These are phyloP conservation scores for Podaxis pistillaris DNA, from an alignment of 768 basidiomycete species.

Conservation along the genomic window DNA sequence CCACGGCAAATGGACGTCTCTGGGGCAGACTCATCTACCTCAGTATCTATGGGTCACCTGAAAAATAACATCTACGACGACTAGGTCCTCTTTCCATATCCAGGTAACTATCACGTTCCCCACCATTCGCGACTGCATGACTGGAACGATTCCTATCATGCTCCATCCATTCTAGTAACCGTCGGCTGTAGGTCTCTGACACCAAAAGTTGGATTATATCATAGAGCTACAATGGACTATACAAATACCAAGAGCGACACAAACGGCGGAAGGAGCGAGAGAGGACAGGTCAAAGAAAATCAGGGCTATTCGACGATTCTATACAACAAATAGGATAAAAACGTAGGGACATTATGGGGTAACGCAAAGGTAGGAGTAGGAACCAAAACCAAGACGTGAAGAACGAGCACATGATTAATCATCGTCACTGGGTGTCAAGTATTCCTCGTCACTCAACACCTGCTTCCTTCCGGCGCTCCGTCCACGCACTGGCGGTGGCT, in stretches of 20 bases:
- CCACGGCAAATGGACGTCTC: no score
- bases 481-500: conserved; percentile 51
- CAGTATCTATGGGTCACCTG: no score
- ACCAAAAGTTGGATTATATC: conserved; percentile 2
- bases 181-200: not conserved
- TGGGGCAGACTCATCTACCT: no score
- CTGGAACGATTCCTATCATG: no score
- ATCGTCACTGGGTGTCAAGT: conserved; percentile 75
- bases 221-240: conserved; percentile 9
- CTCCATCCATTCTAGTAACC: not conserved
- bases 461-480: conserved; percentile 66
- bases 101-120: no score
- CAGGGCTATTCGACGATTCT: not conserved
- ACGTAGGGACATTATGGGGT: not conserved
- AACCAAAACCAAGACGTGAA: not conserved
- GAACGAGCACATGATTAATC: conserved; percentile 35
- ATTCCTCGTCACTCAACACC: conserved; percentile 72
- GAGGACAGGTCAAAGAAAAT: not conserved
- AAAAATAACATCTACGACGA: no score
- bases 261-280: not conserved
- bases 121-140: no score
- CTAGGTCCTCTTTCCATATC: no score
- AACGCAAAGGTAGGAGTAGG: not conserved
- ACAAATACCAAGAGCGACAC: not conserved
- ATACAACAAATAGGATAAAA: conserved; percentile 9